A percentile compares a stretch with the other conserved stretches of the same genome.
phyloP scores from a whole-genome alignment of 192 early-diverging fungal species.

The Backusella sp. region DNA sequence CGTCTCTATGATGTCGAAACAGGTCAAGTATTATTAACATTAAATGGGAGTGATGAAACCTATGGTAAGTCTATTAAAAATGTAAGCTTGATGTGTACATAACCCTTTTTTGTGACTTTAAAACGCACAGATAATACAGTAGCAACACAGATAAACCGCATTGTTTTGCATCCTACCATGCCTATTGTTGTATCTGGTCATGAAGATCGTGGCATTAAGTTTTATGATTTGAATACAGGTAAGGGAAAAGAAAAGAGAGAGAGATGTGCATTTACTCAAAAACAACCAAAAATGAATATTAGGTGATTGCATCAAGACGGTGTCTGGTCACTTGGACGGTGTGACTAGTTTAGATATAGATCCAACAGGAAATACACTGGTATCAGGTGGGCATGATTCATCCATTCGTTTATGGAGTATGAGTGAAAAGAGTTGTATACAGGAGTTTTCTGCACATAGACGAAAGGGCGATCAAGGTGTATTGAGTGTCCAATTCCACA shows the following conservation, averaged over 20 bases:
- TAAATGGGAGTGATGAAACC: slow-evolving; percentile 52
- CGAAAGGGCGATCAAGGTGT: slow-evolving; percentile 77
- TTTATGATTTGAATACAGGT: slow-evolving; percentile 76
- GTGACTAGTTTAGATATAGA: slow-evolving; percentile 67
- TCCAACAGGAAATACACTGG: slow-evolving; percentile 58
- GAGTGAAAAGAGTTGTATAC: slow-evolving; percentile 54
- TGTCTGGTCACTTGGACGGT: slow-evolving; percentile 66
- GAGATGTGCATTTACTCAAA: neutral
- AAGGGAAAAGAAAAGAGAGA: slow-evolving; percentile 20
- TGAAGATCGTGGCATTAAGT: slow-evolving; percentile 73
- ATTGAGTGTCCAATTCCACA: slow-evolving; percentile 59
- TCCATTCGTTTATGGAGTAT: slow-evolving; percentile 81
- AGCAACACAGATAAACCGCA: slow-evolving; percentile 74
- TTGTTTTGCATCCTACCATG: slow-evolving; percentile 71
- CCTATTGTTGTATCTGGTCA: slow-evolving; percentile 72
- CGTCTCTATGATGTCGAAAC: slow-evolving; percentile 79
- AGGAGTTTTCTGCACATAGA: slow-evolving; percentile 72
- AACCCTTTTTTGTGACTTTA: neutral
- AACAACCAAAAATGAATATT: neutral
- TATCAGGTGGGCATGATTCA: slow-evolving; percentile 72
- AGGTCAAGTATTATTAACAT: slow-evolving; percentile 52
- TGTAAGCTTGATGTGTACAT: neutral
- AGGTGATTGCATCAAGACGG: slow-evolving; percentile 62
- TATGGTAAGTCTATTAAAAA: slow-evolving; percentile 53
- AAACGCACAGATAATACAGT: slow-evolving; percentile 54